Evolutionary conservation across 345 rosid genomes (phyloP).

Genomic region (Populus ilicifolia): DNA sequence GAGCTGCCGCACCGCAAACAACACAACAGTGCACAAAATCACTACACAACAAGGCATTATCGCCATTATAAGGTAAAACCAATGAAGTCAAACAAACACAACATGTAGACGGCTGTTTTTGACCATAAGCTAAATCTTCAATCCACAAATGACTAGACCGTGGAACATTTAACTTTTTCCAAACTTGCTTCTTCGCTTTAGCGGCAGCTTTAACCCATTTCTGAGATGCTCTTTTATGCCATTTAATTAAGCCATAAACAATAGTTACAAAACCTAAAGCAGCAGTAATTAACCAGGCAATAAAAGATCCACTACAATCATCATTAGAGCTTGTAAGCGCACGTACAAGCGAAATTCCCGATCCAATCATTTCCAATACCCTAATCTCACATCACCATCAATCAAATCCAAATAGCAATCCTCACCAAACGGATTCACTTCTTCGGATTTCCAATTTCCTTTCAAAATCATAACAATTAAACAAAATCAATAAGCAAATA

Average conservation of each 20-base stretch:
- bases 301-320: not conserved
- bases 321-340: not conserved
- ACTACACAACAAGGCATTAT: not conserved
- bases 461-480: not conserved
- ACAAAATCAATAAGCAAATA: not conserved
- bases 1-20: not conserved
- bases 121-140: not conserved
- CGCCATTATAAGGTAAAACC: not conserved
- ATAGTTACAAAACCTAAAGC: not conserved
- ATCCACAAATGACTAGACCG: not conserved
- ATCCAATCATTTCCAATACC: not conserved
- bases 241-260: not conserved
- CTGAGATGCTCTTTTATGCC: not conserved
- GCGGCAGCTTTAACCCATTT: not conserved
- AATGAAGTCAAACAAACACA: not conserved
- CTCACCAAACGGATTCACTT: not conserved
- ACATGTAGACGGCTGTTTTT: not conserved
- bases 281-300: not conserved
- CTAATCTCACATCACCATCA: not conserved
- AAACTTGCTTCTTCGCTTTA: not conserved
- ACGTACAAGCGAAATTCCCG: not conserved
- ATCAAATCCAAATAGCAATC: not conserved
- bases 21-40: not conserved
- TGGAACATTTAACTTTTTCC: not conserved
- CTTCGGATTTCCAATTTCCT: not conserved